Evolutionary conservation across 2,329 filamentous ascomycete species (phyloP).

Genomic region (Bimuria novae-zelandiae): DNA sequence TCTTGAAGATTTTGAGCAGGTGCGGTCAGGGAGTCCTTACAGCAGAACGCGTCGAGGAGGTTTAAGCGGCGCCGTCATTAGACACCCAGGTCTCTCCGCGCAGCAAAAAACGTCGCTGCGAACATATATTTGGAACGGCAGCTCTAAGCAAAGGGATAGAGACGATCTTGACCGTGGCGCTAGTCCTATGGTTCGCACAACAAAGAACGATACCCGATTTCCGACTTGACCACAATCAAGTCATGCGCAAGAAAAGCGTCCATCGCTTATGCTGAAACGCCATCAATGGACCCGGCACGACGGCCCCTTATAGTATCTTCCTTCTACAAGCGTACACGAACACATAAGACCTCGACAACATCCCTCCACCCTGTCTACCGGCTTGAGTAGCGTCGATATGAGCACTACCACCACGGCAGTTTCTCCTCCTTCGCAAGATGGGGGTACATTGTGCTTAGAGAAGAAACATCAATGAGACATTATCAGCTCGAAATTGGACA

Average conservation of each 20-base stretch:
- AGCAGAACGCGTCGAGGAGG: too few relatives aligned
- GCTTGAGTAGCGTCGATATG: neutral
- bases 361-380: neutral
- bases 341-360: neutral
- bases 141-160: neutral
- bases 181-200: neutral
- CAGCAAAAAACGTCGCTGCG: neutral
- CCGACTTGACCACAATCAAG: neutral
- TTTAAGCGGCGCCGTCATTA: too few relatives aligned
- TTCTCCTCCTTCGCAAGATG: neutral
- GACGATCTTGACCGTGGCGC: neutral
- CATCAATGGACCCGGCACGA: neutral
- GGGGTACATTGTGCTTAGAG: neutral
- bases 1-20: too few relatives aligned
- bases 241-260: too few relatives aligned
- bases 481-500: conserved; percentile 10
- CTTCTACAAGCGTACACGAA: conserved; percentile 5
- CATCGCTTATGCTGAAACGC: too few relatives aligned
- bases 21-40: too few relatives aligned
- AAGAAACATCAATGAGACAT: conserved; percentile 11
- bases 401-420: neutral
- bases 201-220: neutral
- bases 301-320: neutral
- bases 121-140: too few relatives aligned
- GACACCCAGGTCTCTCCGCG: neutral